These are phyloP conservation scores for Alternaria sp. DNA, from an alignment of 2,329 filamentous ascomycete genomes.

Conservation along the genomic window DNA sequence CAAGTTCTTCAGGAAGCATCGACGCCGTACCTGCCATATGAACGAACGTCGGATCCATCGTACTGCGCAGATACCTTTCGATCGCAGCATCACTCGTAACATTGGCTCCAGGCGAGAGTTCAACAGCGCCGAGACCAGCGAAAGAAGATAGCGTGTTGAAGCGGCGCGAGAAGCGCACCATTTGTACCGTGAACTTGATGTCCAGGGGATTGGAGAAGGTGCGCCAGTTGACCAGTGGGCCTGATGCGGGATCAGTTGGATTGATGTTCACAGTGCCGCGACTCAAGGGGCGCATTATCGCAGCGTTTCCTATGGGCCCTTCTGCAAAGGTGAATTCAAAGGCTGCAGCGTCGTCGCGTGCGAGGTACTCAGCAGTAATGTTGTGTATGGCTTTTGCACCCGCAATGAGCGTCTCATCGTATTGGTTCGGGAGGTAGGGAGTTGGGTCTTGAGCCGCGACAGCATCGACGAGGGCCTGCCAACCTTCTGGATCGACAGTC, in stretches of 20 bases:
- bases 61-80: not conserved
- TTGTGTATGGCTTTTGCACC: conserved; percentile 27
- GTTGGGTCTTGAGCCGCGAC: conserved; percentile 12
- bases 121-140: conserved; percentile 15
- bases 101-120: conserved; percentile 23
- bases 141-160: conserved; percentile 20
- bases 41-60: conserved; percentile 8
- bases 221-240: conserved; percentile 20
- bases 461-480: conserved; percentile 8
- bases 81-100: conserved; percentile 10
- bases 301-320: conserved; percentile 8
- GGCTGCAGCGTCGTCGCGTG: conserved; percentile 23
- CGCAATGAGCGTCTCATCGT: conserved; percentile 3
- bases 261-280: conserved; percentile 43
- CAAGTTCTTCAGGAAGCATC: conserved; percentile 13
- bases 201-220: conserved; percentile 41
- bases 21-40: conserved; percentile 26
- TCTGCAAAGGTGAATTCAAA: conserved; percentile 29
- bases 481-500: conserved; percentile 50
- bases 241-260: conserved; percentile 29
- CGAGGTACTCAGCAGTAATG: conserved; percentile 22
- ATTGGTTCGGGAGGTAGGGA: conserved; percentile 15
- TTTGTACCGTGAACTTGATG: conserved; percentile 30
- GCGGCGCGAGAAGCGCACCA: conserved; percentile 33
- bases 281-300: conserved; percentile 3